A percentile compares a stretch with the other conserved stretches of the same genome.
Evolutionary conservation across 1,284 basidiomycete genomes (phyloP).

Genomic region (Xerocomus amazonicus): DNA sequence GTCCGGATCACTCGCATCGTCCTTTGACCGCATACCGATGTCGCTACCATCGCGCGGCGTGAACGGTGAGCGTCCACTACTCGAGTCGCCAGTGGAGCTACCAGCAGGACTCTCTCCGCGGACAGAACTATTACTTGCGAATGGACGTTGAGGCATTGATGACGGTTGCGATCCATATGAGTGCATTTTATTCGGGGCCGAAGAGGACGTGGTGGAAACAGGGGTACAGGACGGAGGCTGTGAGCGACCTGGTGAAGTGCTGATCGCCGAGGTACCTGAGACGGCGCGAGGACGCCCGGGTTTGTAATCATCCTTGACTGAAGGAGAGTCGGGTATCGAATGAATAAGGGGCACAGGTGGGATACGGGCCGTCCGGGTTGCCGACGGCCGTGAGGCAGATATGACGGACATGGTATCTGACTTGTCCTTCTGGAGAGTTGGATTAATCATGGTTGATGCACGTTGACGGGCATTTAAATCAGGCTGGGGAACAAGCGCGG

Average conservation of each 20-base stretch:
- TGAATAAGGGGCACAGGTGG: conserved; percentile 32
- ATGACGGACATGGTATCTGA: conserved; percentile 27
- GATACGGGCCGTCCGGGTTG: conserved; percentile 26
- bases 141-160: conserved; percentile 41
- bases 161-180: conserved; percentile 11
- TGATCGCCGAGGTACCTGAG: conserved; percentile 12
- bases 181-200: conserved; percentile 7
- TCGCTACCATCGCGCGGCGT: conserved; percentile 76
- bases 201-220: conserved; percentile 2
- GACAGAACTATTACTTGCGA: conserved; percentile 36
- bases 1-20: conserved; percentile 34
- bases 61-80: conserved; percentile 63
- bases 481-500: conserved; percentile 10
- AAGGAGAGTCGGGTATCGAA: conserved; percentile 33
- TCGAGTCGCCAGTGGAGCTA: conserved; percentile 77
- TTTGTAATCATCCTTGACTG: conserved; percentile 26
- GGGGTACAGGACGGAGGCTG: conserved; percentile 1
- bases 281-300: conserved; percentile 16
- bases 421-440: conserved; percentile 19
- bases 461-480: conserved; percentile 17
- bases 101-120: conserved; percentile 60
- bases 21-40: conserved; percentile 39
- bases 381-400: conserved; percentile 20
- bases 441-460: conserved; percentile 4
- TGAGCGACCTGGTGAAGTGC: conserved; percentile 11